Percentiles rank a stretch among this genome's conserved stretches.
These are phyloP conservation scores for Ruellia speciosa DNA, from an alignment of 305 asterid genomes.

Conservation along the genomic window DNA sequence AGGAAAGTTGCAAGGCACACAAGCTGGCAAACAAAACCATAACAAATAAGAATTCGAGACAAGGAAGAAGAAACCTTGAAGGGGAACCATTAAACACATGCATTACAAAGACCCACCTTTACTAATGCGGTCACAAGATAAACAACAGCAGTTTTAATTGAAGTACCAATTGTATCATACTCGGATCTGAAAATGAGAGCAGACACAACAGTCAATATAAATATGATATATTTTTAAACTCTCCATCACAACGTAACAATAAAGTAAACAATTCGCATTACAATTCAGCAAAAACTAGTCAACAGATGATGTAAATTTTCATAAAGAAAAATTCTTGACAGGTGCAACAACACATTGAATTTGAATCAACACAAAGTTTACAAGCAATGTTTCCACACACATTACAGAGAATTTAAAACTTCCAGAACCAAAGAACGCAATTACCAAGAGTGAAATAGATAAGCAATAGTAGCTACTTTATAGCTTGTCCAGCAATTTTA, in stretches of 20 bases:
- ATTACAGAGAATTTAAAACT: neutral
- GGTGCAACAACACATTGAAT: neutral
- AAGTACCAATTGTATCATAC: slow-evolving; percentile 94
- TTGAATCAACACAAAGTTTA: neutral
- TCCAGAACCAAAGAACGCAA: too few species aligned
- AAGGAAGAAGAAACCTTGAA: slow-evolving; percentile 4
- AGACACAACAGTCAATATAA: slow-evolving; percentile 15
- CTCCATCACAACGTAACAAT: neutral
- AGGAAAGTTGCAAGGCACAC: slow-evolving; percentile 98
- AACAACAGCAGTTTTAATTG: slow-evolving; percentile 72
- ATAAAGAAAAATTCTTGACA: neutral
- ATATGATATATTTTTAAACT: neutral
- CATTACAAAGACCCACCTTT: slow-evolving; percentile 45
- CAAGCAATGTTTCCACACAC: neutral
- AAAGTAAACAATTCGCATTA: neutral
- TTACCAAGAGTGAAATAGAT: too few species aligned
- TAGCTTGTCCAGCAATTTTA: neutral
- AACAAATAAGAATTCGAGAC: slow-evolving; percentile 1
- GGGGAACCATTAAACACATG: neutral
- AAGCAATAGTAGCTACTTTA: neutral
- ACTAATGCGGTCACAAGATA: slow-evolving; percentile 76
- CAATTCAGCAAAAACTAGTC: neutral
- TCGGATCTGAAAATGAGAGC: slow-evolving; percentile 52
- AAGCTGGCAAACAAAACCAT: slow-evolving; percentile 42
- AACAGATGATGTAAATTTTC: slow-evolving; percentile 2